These are phyloP conservation scores for Xerocomellus dryophilus DNA, from an alignment of 768 basidiomycete species.

Conservation along the genomic window DNA sequence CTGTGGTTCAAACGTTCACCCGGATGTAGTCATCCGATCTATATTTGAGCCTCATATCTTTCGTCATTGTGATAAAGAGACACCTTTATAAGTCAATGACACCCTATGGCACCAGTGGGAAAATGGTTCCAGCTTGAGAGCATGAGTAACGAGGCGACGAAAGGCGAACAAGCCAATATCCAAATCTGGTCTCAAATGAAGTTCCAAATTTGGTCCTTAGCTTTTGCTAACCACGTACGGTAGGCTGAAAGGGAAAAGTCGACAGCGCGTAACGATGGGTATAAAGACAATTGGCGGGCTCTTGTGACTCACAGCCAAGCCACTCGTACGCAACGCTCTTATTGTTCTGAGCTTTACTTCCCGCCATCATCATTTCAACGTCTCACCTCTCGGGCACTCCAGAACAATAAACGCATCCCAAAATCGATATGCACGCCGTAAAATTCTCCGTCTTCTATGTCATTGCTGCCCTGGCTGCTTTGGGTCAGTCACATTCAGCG, in stretches of 20 bases:
- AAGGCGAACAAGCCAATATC: conserved; percentile 25
- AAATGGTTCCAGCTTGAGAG: neutral
- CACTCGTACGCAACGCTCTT: no score
- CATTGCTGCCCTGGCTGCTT: conserved; percentile 25
- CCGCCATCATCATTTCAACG: neutral
- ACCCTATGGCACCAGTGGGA: conserved; percentile 2
- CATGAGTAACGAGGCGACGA: neutral
- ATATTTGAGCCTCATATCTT: neutral
- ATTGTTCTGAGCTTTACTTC: conserved; percentile 28
- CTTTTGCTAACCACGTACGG: conserved; percentile 23
- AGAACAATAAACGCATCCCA: conserved; percentile 30
- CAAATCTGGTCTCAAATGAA: conserved; percentile 28
- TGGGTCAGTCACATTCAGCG: conserved; percentile 17
- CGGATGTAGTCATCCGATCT: neutral
- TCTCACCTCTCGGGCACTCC: neutral
- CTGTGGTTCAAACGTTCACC: neutral
- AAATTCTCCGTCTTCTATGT: conserved; percentile 31
- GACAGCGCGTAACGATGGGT: conserved; percentile 3
- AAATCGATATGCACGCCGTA: conserved; percentile 26
- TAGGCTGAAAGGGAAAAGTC: conserved; percentile 24
- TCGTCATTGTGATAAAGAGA: conserved; percentile 22
- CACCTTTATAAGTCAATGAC: conserved; percentile 13
- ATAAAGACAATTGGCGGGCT: no score
- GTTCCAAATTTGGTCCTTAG: conserved; percentile 20
- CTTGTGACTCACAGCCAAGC: no score